These are phyloP conservation scores for Xerocomus amazonicus DNA, from an alignment of 1,284 basidiomycete genomes.

Conservation along the genomic window DNA sequence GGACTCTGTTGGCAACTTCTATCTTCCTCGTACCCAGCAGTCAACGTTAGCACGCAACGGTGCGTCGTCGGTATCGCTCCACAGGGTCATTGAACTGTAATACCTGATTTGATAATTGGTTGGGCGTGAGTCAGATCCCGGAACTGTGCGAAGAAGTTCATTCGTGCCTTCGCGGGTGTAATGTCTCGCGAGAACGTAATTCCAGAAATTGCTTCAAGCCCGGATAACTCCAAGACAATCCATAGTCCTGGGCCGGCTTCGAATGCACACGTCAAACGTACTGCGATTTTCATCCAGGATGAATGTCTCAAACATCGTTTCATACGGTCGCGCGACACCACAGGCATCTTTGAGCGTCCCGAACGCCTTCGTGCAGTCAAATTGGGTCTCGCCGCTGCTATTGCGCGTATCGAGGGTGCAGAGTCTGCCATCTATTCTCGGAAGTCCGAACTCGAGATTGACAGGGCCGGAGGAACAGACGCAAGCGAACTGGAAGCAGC, in stretches of 20 bases:
- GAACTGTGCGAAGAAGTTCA: neutral
- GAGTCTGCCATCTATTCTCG: neutral
- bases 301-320: conserved; percentile 72
- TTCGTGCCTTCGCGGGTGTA: neutral
- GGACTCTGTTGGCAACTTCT: no score
- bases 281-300: conserved; percentile 54
- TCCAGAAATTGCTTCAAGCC: neutral
- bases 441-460: neutral
- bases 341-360: conserved; percentile 81
- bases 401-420: conserved; percentile 61
- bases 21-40: no score
- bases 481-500: conserved; percentile 48
- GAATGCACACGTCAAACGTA: neutral
- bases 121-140: neutral
- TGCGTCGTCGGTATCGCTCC: no score
- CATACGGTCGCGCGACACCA: conserved; percentile 71
- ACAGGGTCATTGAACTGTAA: neutral
- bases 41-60: no score
- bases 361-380: conserved; percentile 83
- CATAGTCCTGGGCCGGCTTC: no score
- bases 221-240: neutral
- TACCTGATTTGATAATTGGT: no score
- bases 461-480: conserved; percentile 33
- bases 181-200: neutral
- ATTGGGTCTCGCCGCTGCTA: conserved; percentile 73